phyloP scores from a whole-genome alignment of 1,284 basidiomycete species.

The Papiliotrema fonsecae region DNA sequence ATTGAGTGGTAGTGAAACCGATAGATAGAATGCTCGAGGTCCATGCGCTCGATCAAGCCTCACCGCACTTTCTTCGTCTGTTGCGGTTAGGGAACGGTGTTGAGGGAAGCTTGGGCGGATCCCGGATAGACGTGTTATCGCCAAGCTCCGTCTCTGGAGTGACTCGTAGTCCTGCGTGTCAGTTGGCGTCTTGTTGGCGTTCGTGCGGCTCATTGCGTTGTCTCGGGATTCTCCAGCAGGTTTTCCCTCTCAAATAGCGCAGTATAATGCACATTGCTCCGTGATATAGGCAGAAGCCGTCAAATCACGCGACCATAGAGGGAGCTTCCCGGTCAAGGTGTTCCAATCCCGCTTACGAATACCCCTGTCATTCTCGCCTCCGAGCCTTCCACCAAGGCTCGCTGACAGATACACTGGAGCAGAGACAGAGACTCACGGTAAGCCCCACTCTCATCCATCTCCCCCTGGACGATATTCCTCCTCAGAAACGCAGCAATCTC shows the following conservation, averaged over 20 bases:
- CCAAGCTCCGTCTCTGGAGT: slow-evolving; percentile 44
- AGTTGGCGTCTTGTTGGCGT: no score
- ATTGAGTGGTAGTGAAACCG: neutral
- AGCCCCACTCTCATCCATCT: slow-evolving; percentile 26
- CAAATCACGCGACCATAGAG: no score
- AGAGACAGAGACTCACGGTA: slow-evolving; percentile 29
- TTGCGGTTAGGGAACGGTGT: slow-evolving; percentile 35
- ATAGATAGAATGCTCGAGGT: neutral
- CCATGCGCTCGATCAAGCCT: neutral
- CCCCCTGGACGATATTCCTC: slow-evolving; percentile 46
- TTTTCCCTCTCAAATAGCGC: no score
- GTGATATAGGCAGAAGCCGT: no score
- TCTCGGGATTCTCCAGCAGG: no score
- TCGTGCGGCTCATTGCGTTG: no score
- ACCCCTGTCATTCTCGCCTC: no score
- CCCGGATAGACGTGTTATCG: slow-evolving; percentile 37
- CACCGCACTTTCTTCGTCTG: slow-evolving; percentile 8
- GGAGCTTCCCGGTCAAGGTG: no score
- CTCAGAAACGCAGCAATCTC: slow-evolving; percentile 43
- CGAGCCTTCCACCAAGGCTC: no score
- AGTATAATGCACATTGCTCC: no score
- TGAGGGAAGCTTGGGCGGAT: slow-evolving; percentile 22
- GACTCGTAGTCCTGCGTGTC: slow-evolving; percentile 38
- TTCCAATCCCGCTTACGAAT: no score
- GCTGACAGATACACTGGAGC: neutral